These are phyloP conservation scores for Phoma sp. DNA, from an alignment of 2,329 filamentous ascomycete genomes.

Conservation along the genomic window DNA sequence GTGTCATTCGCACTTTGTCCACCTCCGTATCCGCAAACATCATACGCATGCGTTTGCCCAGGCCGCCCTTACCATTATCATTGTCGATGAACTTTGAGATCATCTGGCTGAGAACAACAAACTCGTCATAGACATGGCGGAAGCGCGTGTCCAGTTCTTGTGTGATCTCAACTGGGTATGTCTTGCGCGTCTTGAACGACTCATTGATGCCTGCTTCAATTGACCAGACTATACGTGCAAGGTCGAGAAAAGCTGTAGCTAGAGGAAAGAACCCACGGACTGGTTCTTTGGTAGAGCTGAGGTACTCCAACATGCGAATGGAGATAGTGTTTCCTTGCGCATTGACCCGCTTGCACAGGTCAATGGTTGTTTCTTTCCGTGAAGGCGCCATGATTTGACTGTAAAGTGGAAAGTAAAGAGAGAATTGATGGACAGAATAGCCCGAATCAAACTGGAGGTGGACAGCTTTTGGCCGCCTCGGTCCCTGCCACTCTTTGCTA, in stretches of 20 bases:
- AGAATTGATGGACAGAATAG: no score
- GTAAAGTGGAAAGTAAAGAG: no score
- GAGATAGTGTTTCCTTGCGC: conserved; percentile 62
- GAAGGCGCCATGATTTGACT: conserved; percentile 44
- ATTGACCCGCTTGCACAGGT: conserved; percentile 66
- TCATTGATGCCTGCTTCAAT: conserved; percentile 68
- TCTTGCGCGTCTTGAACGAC: conserved; percentile 58
- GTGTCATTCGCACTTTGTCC: conserved; percentile 64
- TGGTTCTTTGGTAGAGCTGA: conserved; percentile 44
- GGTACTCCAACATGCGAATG: conserved; percentile 50
- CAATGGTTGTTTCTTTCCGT: conserved; percentile 53
- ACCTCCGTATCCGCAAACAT: conserved; percentile 63
- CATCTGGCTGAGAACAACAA: conserved; percentile 69
- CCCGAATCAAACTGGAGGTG: no score
- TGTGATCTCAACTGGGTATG: conserved; percentile 67
- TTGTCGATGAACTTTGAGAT: conserved; percentile 67
- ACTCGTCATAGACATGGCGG: conserved; percentile 66
- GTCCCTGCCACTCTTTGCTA: no score
- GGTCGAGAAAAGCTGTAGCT: conserved; percentile 71
- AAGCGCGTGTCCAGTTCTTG: conserved; percentile 71
- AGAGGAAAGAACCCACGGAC: conserved; percentile 58
- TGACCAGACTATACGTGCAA: conserved; percentile 70
- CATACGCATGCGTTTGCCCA: conserved; percentile 69
- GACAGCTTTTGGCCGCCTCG: no score
- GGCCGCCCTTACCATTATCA: conserved; percentile 64